Evolutionary conservation across 371 early-diverging fungal species (phyloP).

Genomic region (Syncephalastrum monosporum): DNA sequence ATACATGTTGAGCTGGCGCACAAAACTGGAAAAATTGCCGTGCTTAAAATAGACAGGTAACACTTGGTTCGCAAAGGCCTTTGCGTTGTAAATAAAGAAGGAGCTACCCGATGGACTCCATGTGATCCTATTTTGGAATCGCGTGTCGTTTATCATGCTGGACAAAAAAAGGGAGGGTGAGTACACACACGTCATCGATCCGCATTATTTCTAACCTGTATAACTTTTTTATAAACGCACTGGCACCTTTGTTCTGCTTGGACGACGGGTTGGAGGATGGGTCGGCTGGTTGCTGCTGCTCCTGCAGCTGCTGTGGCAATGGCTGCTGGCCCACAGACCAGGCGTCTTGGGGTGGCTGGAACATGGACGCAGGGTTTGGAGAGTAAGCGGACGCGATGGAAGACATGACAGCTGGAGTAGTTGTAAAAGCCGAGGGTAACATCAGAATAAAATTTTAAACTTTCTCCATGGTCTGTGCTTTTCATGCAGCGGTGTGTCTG

Average conservation of each 20-base stretch:
- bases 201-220: constrained; percentile 25
- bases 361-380: too few species aligned
- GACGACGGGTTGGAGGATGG: too few species aligned
- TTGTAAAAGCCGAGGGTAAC: too few species aligned
- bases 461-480: too few species aligned
- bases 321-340: too few species aligned
- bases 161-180: neutral
- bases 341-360: too few species aligned
- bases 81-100: constrained; percentile 65
- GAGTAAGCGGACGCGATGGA: too few species aligned
- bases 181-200: neutral
- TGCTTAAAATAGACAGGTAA: constrained; percentile 92
- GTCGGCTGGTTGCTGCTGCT: neutral
- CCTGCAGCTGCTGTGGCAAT: constrained; percentile 26
- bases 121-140: constrained; percentile 65
- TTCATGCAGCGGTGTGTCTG: too few species aligned
- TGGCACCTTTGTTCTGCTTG: constrained; percentile 11
- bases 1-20: constrained; percentile 93
- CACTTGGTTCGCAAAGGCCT: constrained; percentile 80
- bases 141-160: constrained; percentile 74
- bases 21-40: constrained; percentile 92
- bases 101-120: constrained; percentile 79
- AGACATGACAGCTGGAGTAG: too few species aligned
- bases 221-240: constrained; percentile 30
- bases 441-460: too few species aligned